Conservation (phyloP, 148 eudicot species). For the Spergularia marina region DNA sequence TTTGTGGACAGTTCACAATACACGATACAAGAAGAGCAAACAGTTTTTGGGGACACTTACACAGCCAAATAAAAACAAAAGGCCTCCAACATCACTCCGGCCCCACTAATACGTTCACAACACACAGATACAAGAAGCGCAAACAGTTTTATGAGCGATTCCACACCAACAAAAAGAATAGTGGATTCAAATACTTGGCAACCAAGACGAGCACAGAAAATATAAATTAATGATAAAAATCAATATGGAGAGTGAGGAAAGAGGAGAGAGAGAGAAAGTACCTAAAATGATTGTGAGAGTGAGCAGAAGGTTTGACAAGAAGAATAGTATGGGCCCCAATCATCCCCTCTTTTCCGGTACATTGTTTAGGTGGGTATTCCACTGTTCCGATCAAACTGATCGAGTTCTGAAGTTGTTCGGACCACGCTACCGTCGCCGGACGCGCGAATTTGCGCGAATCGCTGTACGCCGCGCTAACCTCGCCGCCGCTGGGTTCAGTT, state of each 20-base stretch:
- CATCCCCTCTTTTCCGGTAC: background rate
- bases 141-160: too few relatives aligned
- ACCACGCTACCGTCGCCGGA: conserved; percentile 29
- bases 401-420: conserved; percentile 26
- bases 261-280: background rate
- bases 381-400: conserved; percentile 50
- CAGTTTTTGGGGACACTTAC: too few relatives aligned
- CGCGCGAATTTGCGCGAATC: conserved; percentile 36
- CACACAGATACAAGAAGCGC: too few relatives aligned
- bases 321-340: conserved; percentile 35
- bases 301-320: conserved; percentile 25
- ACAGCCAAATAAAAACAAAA: too few relatives aligned
- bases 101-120: too few relatives aligned
- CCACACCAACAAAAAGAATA: too few relatives aligned
- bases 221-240: background rate
- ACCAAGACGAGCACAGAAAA: too few relatives aligned
- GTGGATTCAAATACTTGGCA: too few relatives aligned
- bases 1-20: too few relatives aligned
- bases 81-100: too few relatives aligned
- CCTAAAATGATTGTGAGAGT: conserved; percentile 21
- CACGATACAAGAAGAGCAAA: too few relatives aligned
- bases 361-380: conserved; percentile 12
- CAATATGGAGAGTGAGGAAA: background rate
- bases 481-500: conserved; percentile 13
- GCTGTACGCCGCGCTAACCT: conserved; percentile 20